These are phyloP conservation scores for Calendula officinalis DNA, from an alignment of 129 eudicot genomes.

Conservation along the genomic window DNA sequence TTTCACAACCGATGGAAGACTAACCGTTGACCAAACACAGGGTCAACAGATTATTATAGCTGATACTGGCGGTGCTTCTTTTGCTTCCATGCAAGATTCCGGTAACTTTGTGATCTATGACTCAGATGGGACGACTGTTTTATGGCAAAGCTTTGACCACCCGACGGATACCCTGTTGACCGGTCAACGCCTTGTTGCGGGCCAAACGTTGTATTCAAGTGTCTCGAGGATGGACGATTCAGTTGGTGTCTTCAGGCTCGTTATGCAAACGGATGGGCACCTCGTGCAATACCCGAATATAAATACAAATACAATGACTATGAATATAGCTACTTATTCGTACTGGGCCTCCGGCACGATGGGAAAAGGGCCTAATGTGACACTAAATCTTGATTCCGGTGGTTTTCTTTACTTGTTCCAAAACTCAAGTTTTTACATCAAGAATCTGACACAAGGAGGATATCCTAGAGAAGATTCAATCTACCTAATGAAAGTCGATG, in stretches of 20 bases:
- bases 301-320: not conserved
- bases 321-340: not conserved
- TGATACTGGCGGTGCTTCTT: constrained; percentile 8
- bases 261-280: constrained; percentile 47
- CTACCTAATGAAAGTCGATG: constrained; percentile 39
- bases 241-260: constrained; percentile 37
- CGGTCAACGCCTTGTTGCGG: constrained; percentile 26
- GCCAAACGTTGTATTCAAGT: constrained; percentile 27
- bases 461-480: constrained; percentile 13
- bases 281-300: constrained; percentile 43
- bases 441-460: constrained; percentile 25
- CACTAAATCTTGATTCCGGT: constrained; percentile 35
- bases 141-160: constrained; percentile 45
- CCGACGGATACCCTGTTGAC: constrained; percentile 44
- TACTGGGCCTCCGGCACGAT: constrained; percentile 16
- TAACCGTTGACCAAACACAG: constrained; percentile 8
- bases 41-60: constrained; percentile 17
- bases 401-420: constrained; percentile 34
- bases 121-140: not conserved
- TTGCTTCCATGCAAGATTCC: constrained; percentile 48
- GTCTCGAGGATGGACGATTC: constrained; percentile 23
- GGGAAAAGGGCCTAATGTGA: constrained; percentile 10
- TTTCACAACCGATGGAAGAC: constrained; percentile 42
- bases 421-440: constrained; percentile 7
- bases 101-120: constrained; percentile 40